phyloP scores from a whole-genome alignment of 305 asterid species.

The Fraxinus platypoda region DNA sequence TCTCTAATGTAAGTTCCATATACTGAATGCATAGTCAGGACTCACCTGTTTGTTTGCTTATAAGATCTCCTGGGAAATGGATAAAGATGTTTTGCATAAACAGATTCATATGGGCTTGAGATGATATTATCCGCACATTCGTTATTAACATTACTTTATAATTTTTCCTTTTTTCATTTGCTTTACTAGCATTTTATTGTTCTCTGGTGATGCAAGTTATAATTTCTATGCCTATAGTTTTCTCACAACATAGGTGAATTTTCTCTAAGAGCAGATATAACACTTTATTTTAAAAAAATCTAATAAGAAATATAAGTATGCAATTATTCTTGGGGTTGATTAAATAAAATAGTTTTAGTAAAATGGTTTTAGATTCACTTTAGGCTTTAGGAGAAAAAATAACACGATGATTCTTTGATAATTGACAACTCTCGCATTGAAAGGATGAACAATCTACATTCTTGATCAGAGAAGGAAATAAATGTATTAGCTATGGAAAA shows the following conservation, averaged over 20 bases:
- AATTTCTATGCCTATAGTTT: not conserved
- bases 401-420: not conserved
- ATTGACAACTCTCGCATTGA: not conserved
- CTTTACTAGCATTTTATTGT: not conserved
- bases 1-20: constrained; percentile 66
- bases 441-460: not conserved
- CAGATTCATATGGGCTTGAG: not conserved
- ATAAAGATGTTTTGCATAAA: not conserved
- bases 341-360: too few relatives aligned
- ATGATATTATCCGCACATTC: constrained; percentile 11
- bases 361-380: not conserved
- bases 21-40: not conserved
- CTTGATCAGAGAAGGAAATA: not conserved
- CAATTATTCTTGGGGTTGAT: not conserved
- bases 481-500: not conserved
- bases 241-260: not conserved
- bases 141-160: not conserved
- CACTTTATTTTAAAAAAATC: not conserved
- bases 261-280: not conserved
- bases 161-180: not conserved
- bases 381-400: not conserved
- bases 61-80: not conserved
- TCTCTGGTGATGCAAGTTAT: constrained; percentile 16
- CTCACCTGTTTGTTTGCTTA: not conserved
- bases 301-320: not conserved